Conservation (phyloP, 1,284 basidiomycete species). For the Microbotryum saponariae region DNA sequence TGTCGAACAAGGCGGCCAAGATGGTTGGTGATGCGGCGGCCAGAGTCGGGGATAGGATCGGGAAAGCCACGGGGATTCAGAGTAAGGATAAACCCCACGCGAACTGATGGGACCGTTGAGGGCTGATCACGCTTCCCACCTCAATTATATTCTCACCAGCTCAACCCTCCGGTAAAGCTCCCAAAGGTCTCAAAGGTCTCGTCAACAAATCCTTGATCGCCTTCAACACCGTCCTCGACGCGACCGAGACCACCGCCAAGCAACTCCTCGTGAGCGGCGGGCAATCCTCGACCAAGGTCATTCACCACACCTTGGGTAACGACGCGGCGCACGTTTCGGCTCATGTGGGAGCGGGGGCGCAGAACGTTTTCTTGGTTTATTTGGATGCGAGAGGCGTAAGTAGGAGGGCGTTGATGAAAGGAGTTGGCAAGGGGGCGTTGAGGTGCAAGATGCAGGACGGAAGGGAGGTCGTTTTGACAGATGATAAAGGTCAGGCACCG, state of each 20-base stretch:
- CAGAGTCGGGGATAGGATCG: constrained; percentile 38
- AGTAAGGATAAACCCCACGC: constrained; percentile 5
- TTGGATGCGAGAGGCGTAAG: constrained; percentile 38
- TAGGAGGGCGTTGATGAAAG: constrained; percentile 37
- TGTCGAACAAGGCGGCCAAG: constrained; percentile 34
- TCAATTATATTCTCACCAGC: constrained; percentile 8
- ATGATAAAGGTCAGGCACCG: background rate
- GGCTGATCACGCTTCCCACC: constrained; percentile 8
- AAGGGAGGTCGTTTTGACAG: constrained; percentile 3
- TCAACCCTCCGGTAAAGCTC: constrained; percentile 17
- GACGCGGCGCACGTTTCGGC: constrained; percentile 38
- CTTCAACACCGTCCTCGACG: constrained; percentile 39
- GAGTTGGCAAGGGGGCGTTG: constrained; percentile 36
- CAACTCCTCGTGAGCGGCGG: constrained; percentile 34
- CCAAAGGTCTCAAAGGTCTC: constrained; percentile 38
- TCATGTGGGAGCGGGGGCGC: constrained; percentile 30
- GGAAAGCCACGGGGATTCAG: constrained; percentile 39
- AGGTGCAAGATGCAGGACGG: constrained; percentile 32
- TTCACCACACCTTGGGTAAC: constrained; percentile 39
- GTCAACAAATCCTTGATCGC: constrained; percentile 39
- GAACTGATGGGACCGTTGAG: no score
- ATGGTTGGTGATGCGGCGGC: constrained; percentile 37
- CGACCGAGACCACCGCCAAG: constrained; percentile 37
- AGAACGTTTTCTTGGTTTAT: constrained; percentile 34
- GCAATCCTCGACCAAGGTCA: constrained; percentile 37